Base-by-base conservation (phyloP, 345 rosid genomes). In the Lagerstroemia speciosa region DNA sequence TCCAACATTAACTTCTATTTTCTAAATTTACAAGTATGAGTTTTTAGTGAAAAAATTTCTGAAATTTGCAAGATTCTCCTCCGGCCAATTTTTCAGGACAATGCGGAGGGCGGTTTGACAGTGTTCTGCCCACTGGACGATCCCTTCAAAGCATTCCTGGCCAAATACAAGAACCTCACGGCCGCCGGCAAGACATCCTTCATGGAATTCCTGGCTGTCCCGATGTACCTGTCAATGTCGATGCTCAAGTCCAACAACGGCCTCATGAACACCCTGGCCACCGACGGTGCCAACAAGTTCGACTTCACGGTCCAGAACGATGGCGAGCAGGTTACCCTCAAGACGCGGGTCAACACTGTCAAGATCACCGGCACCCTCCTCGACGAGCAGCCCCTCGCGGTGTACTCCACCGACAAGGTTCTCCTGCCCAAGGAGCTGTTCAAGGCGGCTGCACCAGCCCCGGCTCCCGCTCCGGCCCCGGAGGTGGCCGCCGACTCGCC, bases 171-270 rank as follows among this genome's bases (percentile, higher is more conserved):
- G 90, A 92, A 95, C 87, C 78, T 92, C 64, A 85, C 98, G 17
- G 87, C 89, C 20, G 71, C 91, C 16, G 82, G 83, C 72, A 88
- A 88, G 81, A 83, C 78, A 33, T 84, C 85, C 20, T 83, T 86
- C 73, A 91, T 95, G 3, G 94, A 95, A 55, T 95, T 86, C 78
- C 76, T 78, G 3, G 96, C 84, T 0, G 87, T 90, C 29, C 99
- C 99, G 0, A 69, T 91, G 8, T 95, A 92, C 77, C 81, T 82
- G 62, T 87, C 97, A n/a, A 27, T 87, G 75, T 68, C 89, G 15
- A 90, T 85, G 98, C 80, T 95, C 71, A 95, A 84, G 76, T 85
- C 97, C 86, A 88, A 90, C 87, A 89, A 95, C 29, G 98, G 99
- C 10, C 71, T 77, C 24, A 92, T 88, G 97, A 95, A 88, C 98